phyloP scores from a whole-genome alignment of 345 rosid species.

The Sisymbrium altissimum region DNA sequence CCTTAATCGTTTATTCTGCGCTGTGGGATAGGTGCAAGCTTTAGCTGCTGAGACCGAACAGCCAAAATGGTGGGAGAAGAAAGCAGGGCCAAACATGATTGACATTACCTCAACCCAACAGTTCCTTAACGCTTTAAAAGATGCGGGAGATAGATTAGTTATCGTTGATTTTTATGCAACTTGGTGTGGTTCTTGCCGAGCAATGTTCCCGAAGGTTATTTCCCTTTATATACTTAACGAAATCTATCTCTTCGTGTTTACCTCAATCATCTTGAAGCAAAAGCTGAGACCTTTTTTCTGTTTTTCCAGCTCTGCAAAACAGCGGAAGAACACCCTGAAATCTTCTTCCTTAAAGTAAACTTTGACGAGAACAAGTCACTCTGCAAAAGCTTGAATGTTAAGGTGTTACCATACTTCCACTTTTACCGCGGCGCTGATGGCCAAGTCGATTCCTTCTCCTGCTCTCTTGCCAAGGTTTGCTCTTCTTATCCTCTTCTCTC shows the following conservation, averaged over 20 bases:
- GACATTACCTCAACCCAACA: constrained; percentile 83
- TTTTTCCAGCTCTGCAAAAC: constrained; percentile 74
- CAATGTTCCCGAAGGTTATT: constrained; percentile 78
- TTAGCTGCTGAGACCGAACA: constrained; percentile 58
- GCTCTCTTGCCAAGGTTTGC: constrained; percentile 82
- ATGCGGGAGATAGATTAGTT: constrained; percentile 78
- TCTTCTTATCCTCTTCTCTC: not conserved
- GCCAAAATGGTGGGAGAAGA: constrained; percentile 97
- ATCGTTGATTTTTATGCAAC: constrained; percentile 94
- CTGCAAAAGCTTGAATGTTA: constrained; percentile 88
- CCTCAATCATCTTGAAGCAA: not conserved
- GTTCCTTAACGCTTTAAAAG: constrained; percentile 63
- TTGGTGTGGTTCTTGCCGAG: constrained; percentile 97
- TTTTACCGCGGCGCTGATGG: constrained; percentile 73
- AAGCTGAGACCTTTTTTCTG: not conserved
- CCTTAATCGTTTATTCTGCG: not conserved
- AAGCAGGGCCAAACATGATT: constrained; percentile 78
- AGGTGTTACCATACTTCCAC: constrained; percentile 85
- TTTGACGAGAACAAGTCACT: constrained; percentile 88
- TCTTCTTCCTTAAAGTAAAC: constrained; percentile 79
- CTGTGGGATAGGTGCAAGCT: constrained; percentile 51
- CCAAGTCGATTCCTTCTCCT: constrained; percentile 79
- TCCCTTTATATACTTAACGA: too few species aligned
- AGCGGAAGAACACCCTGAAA: constrained; percentile 67
- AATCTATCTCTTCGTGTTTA: too few species aligned